These are phyloP conservation scores for Candida glucosophila DNA, from an alignment of 1,139 yeast genomes.

Conservation along the genomic window DNA sequence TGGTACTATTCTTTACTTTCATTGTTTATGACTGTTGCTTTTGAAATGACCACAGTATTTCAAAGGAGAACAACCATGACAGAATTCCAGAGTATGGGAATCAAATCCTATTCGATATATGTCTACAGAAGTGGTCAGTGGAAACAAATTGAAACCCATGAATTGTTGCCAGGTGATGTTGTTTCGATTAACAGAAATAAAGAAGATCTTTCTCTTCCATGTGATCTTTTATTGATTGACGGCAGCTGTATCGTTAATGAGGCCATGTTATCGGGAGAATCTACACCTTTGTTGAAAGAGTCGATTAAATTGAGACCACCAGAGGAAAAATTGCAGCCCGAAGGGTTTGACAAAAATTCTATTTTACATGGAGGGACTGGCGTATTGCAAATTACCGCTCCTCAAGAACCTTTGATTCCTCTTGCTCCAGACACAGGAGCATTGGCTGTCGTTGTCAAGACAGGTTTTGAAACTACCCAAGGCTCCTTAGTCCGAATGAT, in stretches of 20 bases:
- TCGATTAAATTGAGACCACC: constrained; percentile 78
- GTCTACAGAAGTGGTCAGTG: constrained; percentile 67
- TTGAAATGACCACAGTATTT: constrained; percentile 90
- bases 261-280: constrained; percentile 98
- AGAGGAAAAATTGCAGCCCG: constrained; percentile 58
- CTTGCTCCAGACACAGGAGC: constrained; percentile 89
- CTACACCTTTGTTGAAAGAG: constrained; percentile 92
- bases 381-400: constrained; percentile 82
- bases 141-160: constrained; percentile 62
- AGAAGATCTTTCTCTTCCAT: constrained; percentile 93
- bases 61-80: constrained; percentile 93
- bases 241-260: constrained; percentile 93
- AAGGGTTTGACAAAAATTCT: constrained; percentile 84
- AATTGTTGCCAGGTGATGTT: constrained; percentile 85
- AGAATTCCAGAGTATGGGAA: constrained; percentile 96
- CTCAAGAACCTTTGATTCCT: constrained; percentile 41
- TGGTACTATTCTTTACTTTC: constrained; percentile 95
- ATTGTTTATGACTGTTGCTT: constrained; percentile 82
- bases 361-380: constrained; percentile 94
- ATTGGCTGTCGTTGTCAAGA: constrained; percentile 79
- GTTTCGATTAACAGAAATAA: constrained; percentile 81
- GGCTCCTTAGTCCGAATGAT: constrained; percentile 96
- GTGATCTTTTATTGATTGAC: constrained; percentile 78
- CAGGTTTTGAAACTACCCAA: constrained; percentile 97
- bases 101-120: constrained; percentile 77